Conservation (phyloP, 2,329 filamentous ascomycete genomes). For the Fusarium pseudonygamai region DNA sequence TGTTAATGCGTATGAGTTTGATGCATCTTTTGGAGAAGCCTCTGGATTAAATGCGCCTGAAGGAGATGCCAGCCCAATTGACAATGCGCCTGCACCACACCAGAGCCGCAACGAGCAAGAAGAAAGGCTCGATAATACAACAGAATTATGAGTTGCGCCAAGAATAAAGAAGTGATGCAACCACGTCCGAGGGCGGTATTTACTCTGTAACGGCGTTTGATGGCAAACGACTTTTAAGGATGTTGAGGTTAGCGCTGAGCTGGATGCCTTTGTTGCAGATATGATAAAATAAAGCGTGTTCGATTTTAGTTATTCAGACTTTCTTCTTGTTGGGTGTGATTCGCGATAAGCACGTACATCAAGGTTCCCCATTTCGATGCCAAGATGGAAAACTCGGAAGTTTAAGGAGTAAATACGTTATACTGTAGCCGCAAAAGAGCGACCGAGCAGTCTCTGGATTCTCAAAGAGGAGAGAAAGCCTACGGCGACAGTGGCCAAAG, state of each 20-base stretch:
- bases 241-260: too few relatives aligned
- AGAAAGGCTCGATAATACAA: not conserved
- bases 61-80: not conserved
- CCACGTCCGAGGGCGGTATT: not conserved
- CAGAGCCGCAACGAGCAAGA: not conserved
- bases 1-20: not conserved
- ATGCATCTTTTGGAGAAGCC: not conserved
- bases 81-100: not conserved
- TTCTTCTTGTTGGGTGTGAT: not conserved
- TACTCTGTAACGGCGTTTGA: not conserved
- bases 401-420: not conserved
- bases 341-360: not conserved
- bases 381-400: not conserved
- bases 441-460: not conserved
- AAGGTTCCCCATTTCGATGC: not conserved
- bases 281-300: not conserved
- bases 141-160: not conserved
- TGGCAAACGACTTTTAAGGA: not conserved
- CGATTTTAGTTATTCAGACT: not conserved
- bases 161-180: not conserved
- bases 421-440: not conserved
- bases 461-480: not conserved
- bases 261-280: not conserved
- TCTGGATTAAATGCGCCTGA: not conserved
- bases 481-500: not conserved